Conservation (phyloP, 2,329 filamentous ascomycete genomes). For the Pseudovirgaria hyperparasitica region DNA sequence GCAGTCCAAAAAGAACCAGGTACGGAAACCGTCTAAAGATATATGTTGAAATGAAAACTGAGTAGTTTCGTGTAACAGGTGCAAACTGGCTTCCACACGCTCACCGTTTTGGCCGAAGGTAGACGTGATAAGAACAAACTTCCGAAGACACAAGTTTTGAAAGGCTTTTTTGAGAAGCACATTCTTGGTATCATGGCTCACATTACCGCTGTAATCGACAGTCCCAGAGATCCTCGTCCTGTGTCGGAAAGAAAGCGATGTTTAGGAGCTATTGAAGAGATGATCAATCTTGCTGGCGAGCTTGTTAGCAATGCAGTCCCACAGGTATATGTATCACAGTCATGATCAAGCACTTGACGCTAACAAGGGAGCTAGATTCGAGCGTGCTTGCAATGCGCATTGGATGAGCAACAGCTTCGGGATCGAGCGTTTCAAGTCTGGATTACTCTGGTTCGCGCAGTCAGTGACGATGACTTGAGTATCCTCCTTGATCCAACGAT, state of each 20-base stretch:
- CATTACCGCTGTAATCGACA: conserved; percentile 68
- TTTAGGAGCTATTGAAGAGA: conserved; percentile 73
- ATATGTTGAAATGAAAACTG: too few species aligned
- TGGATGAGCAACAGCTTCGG: conserved; percentile 62
- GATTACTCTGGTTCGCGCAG: conserved; percentile 60
- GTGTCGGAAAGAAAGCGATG: conserved; percentile 61
- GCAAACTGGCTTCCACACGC: conserved; percentile 36
- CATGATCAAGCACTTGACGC: conserved; percentile 1
- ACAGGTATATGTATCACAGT: conserved; percentile 46
- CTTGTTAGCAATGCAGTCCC: conserved; percentile 71
- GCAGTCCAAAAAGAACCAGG: conserved; percentile 38
- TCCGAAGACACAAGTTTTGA: conserved; percentile 31
- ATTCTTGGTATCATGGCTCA: conserved; percentile 77
- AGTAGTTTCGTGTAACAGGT: conserved; percentile 11
- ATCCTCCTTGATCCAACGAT: conserved; percentile 79
- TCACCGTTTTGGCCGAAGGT: conserved; percentile 37
- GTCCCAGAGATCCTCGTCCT: conserved; percentile 43
- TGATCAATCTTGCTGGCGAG: conserved; percentile 63
- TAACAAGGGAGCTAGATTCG: conserved; percentile 50
- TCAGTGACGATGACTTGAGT: conserved; percentile 62
- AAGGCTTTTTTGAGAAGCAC: conserved; percentile 65
- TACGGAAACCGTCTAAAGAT: conserved; percentile 38
- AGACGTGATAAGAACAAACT: conserved; percentile 35
- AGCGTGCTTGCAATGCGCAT: conserved; percentile 78
- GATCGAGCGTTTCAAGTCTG: conserved; percentile 73